Base-by-base conservation (phyloP, 768 basidiomycete genomes). In the Amanita subjunquillea region DNA sequence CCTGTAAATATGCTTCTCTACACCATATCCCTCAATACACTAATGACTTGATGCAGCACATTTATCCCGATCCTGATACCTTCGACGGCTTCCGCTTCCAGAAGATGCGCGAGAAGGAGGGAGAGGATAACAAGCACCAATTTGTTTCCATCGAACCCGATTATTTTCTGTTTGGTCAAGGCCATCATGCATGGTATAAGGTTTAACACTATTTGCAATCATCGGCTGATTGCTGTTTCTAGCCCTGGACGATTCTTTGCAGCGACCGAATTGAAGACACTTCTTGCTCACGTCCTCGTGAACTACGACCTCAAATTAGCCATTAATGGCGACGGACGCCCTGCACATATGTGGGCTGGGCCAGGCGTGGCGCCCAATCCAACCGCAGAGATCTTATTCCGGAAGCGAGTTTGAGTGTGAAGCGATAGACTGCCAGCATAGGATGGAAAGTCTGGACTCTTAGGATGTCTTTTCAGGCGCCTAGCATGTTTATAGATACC, bases 71-170 rank as follows among this genome's bases (percentile, higher is more conserved):
- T 38, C 41, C 51, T 3, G 42, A 22, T 17, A 57, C 60, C 0
- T 69, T 79, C 39, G 63, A 74, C 27, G 69, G 68, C 0, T 74
- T 75, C 59, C 69, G 76, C 3, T 78, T 73, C 54, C 55, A 61
- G 1, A 58, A 67, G n/a, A 59, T 67, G 59, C 58, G 62, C 13
- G 59, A 67, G n/a, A 51, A 48, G 6, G 62, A 65, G 2, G 62
- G 60, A 2, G 65, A 69, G n/a, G 53, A 41, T 2, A 39, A 37
- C 3, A 67, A 64, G 47, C 59, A 71, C 32, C 69, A 67, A 40
- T 61, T 67, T n/a, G 64, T 67, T 5, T 62, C 68, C 23, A 38
- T 54, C 42, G 15, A 60, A 55, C 9, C 45, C 5, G 56, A 62
- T 5, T 74, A 64, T 47, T 27, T 74, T 17, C 46, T 60, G 2